phyloP scores from a whole-genome alignment of 257 asterid genomes.

The Haberlea rhodopensis region DNA sequence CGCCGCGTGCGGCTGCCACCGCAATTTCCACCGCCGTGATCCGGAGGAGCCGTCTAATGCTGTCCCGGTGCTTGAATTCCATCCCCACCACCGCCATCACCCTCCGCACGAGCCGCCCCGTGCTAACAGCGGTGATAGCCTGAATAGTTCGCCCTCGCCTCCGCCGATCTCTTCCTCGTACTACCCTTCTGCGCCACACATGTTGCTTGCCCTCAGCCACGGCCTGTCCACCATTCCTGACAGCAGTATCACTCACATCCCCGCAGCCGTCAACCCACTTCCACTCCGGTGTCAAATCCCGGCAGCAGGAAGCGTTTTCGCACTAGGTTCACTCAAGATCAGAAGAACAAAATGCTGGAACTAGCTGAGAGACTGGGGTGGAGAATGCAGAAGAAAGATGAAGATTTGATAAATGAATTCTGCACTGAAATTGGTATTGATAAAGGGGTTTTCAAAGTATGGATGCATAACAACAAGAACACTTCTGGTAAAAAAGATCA shows the following conservation, averaged over 20 bases:
- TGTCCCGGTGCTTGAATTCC: slow-evolving; percentile 17
- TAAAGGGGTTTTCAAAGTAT: slow-evolving; percentile 31
- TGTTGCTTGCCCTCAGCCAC: slow-evolving; percentile 48
- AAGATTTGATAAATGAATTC: slow-evolving; percentile 22
- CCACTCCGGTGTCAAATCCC: slow-evolving; percentile 1
- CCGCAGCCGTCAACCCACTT: slow-evolving; percentile 1
- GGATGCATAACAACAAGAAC: slow-evolving; percentile 43
- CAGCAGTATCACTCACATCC: neutral
- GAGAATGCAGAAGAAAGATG: slow-evolving; percentile 33
- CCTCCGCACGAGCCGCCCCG: slow-evolving; percentile 7
- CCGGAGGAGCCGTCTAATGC: slow-evolving; percentile 32
- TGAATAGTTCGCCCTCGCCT: slow-evolving; percentile 42
- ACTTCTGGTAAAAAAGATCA: slow-evolving; percentile 23
- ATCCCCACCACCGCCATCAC: slow-evolving; percentile 20
- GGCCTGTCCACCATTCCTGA: slow-evolving; percentile 12
- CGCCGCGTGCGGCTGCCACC: slow-evolving; percentile 64
- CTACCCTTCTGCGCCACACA: slow-evolving; percentile 57
- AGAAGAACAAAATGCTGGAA: slow-evolving; percentile 32
- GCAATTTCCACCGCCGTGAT: slow-evolving; percentile 65
- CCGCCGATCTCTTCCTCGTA: slow-evolving; percentile 51
- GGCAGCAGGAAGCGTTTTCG: slow-evolving; percentile 28
- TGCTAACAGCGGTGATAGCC: slow-evolving; percentile 28
- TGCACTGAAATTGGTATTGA: slow-evolving; percentile 30
- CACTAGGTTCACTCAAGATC: slow-evolving; percentile 31
- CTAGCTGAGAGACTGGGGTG: slow-evolving; percentile 31